phyloP scores from a whole-genome alignment of 352 stramenopile species.

The Thalassiosira pacifica region DNA sequence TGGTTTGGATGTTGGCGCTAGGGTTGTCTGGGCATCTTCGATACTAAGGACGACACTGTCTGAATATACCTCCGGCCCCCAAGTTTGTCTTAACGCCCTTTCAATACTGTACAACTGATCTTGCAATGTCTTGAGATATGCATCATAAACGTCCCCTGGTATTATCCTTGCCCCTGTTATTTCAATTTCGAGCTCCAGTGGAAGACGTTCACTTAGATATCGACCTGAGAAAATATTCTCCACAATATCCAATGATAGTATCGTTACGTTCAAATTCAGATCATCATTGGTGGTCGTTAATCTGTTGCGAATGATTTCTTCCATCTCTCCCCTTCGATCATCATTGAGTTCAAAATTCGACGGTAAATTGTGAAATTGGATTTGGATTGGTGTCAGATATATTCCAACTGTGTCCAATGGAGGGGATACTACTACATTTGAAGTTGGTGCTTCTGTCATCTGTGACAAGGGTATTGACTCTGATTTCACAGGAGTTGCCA shows the following conservation, averaged over 20 bases:
- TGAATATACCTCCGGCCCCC: slow-evolving; percentile 8
- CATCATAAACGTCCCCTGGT: not conserved
- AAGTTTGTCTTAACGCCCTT: not conserved
- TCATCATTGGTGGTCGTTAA: not conserved
- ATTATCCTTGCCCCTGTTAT: slow-evolving; percentile 1
- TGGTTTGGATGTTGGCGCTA: not conserved
- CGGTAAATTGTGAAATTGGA: slow-evolving; percentile 20
- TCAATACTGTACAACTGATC: slow-evolving; percentile 25
- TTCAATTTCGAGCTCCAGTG: slow-evolving; percentile 3
- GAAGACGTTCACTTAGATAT: not conserved
- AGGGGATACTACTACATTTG: not conserved
- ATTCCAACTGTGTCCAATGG: slow-evolving; percentile 6
- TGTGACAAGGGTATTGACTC: too few species aligned
- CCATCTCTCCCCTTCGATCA: not conserved
- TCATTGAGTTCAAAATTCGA: slow-evolving; percentile 9
- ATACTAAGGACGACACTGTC: slow-evolving; percentile 18
- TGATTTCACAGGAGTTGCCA: too few species aligned
- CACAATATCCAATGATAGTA: slow-evolving; percentile 24
- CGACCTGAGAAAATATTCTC: slow-evolving; percentile 4
- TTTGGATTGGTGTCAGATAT: slow-evolving; percentile 24
- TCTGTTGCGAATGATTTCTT: slow-evolving; percentile 15
- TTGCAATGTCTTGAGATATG: slow-evolving; percentile 15
- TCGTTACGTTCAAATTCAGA: slow-evolving; percentile 26
- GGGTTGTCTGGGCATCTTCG: not conserved
- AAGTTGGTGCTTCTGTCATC: too few species aligned